A percentile compares a stretch with the other conserved stretches of the same genome.
Evolutionary conservation across 1,284 basidiomycete genomes (phyloP).

Genomic region (Cutaneotrichosporon sp.): DNA sequence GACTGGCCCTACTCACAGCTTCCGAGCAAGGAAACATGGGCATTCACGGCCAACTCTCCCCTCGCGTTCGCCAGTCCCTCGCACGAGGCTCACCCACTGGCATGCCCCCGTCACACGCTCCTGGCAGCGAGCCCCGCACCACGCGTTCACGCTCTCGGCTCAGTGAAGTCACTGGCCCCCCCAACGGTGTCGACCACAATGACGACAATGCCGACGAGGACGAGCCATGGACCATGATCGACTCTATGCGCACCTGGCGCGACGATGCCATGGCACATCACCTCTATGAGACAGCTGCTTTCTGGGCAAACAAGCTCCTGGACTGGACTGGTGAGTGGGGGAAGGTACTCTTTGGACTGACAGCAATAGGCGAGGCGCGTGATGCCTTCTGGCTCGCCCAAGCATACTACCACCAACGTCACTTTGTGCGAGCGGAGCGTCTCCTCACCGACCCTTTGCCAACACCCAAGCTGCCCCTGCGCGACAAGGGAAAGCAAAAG

Average conservation of each 20-base stretch:
- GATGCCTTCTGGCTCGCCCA: slow-evolving; percentile 99
- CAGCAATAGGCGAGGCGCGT: slow-evolving; percentile 71
- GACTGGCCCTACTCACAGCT: slow-evolving; percentile 10
- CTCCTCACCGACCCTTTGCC: slow-evolving; percentile 69
- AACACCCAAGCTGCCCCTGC: background rate
- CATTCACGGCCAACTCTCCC: slow-evolving; percentile 17
- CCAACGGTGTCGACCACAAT: slow-evolving; percentile 36
- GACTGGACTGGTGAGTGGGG: slow-evolving; percentile 76
- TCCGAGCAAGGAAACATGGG: slow-evolving; percentile 20
- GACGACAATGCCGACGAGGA: slow-evolving; percentile 55
- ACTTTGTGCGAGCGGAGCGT: slow-evolving; percentile 89
- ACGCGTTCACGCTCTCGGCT: slow-evolving; percentile 14
- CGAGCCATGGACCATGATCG: slow-evolving; percentile 69
- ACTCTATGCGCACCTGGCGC: slow-evolving; percentile 93
- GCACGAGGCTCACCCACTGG: background rate
- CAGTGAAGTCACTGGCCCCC: slow-evolving; percentile 4
- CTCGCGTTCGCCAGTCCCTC: slow-evolving; percentile 16
- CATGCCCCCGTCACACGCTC: background rate
- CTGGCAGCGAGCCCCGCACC: slow-evolving; percentile 1
- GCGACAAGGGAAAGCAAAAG: slow-evolving; percentile 18
- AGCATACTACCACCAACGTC: slow-evolving; percentile 89
- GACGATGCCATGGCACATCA: slow-evolving; percentile 98
- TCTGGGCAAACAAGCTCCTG: slow-evolving; percentile 96
- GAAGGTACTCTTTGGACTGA: background rate
- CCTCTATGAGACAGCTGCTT: slow-evolving; percentile 92